Evolutionary conservation across 2,329 filamentous ascomycete species (phyloP).

Genomic region (Colletotrichum horii): DNA sequence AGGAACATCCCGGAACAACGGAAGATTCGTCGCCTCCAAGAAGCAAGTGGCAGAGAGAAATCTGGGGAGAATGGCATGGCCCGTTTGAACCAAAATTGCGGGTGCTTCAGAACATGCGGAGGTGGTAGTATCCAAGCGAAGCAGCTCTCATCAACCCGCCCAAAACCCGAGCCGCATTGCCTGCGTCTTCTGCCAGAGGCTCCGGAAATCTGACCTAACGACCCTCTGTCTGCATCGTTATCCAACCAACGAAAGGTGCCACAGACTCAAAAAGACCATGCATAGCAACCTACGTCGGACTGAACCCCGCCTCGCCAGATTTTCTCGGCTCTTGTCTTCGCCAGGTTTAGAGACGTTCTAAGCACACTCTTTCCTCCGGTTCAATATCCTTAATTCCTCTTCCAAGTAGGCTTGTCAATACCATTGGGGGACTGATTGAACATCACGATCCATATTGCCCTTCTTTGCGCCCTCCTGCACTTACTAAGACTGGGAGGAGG

Average conservation of each 20-base stretch:
- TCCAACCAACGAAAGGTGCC: not conserved
- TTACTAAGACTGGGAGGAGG: not conserved
- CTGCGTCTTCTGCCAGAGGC: not conserved
- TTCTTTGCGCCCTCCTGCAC: not conserved
- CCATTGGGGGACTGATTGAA: not conserved
- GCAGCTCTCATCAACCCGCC: not conserved
- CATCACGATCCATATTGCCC: not conserved
- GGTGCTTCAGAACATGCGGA: not conserved
- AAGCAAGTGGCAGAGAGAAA: not conserved
- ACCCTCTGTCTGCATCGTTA: not conserved
- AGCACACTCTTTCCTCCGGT: not conserved
- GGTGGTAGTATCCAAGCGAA: not conserved
- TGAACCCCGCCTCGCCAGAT: not conserved
- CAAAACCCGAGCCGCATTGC: not conserved
- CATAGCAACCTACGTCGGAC: not conserved
- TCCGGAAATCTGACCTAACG: not conserved
- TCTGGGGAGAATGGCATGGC: not conserved
- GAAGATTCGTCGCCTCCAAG: not conserved
- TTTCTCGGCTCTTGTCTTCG: not conserved
- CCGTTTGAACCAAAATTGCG: not conserved
- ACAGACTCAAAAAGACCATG: not conserved
- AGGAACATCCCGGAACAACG: not conserved
- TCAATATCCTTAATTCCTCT: not conserved
- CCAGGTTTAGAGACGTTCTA: not conserved
- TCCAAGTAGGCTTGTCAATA: not conserved